Base-by-base conservation (phyloP, 106 monocot genomes). In the Phalaenopsis aphrodite region DNA sequence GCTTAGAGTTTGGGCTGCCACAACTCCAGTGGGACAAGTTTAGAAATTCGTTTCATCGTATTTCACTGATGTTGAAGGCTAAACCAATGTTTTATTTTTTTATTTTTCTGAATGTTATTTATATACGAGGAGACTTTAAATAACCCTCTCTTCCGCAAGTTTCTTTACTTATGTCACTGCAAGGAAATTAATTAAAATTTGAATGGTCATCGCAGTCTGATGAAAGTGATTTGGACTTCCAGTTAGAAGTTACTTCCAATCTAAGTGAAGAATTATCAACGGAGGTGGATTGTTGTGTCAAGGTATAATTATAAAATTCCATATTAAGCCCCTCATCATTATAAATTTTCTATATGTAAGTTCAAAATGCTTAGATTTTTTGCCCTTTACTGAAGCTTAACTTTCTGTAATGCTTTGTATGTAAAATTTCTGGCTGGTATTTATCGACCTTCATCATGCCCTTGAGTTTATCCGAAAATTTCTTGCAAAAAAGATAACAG, bases 201-300 rank as follows among this genome's bases (percentile, higher is more conserved):
- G 69, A 69, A 69, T 37, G 30, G 14, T 69, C 12, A 21, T 12
- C 14, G 38, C 30, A 69, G 69, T 69, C 69, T 39, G 69, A 69
- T 85, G 83, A 88, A 79, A 88, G 88, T 85, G 88, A 88, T 67
- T 74, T 88, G 76, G 88, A 88, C 55, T 80, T 82, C 47, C 82
- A 88, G 78, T 47, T 83, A 75, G 88, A 88, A 82, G 85, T 77
- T 83, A 49, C 79, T 73, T 24, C 65, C 45, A 80, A 42, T 19
- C 73, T 74, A 55, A 46, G 80, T 78, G 38, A 57, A 72, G 88
- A 88, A 78, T 77, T 79, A 9, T 49, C 42, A 52, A 41, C 61
- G 15, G 83, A 80, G 49, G 85, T 83, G 80, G 77, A 80, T 78
- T 80, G 79, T 55, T 85, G 61, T 83, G 85, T 78, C 19, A 85